Evolutionary conservation across 106 monocot species (phyloP).

Genomic region (Phalaenopsis aphrodite): DNA sequence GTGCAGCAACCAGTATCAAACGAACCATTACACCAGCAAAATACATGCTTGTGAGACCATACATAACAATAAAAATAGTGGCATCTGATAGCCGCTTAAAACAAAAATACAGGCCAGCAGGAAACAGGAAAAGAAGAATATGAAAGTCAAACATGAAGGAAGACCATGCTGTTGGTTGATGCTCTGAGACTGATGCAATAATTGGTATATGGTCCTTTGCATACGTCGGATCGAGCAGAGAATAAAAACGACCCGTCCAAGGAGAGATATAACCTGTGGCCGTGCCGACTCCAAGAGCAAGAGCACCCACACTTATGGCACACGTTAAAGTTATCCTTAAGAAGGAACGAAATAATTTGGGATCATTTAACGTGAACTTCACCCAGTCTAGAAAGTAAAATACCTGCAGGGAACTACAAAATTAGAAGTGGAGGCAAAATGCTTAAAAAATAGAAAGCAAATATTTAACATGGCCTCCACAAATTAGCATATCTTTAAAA

Average conservation of each 20-base stretch:
- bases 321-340: slow-evolving; percentile 55
- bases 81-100: slow-evolving; percentile 78
- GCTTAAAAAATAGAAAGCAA: not conserved
- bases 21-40: slow-evolving; percentile 90
- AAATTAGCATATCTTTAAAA: not conserved
- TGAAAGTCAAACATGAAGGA: slow-evolving; percentile 89
- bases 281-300: slow-evolving; percentile 64
- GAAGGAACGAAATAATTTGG: slow-evolving; percentile 51
- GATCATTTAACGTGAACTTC: slow-evolving; percentile 54
- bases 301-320: slow-evolving; percentile 47
- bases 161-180: slow-evolving; percentile 84
- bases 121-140: slow-evolving; percentile 71
- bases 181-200: slow-evolving; percentile 80
- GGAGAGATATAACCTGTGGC: slow-evolving; percentile 82
- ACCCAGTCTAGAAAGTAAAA: slow-evolving; percentile 80
- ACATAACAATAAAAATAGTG: slow-evolving; percentile 76
- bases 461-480: not conserved
- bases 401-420: slow-evolving; percentile 33
- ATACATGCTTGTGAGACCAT: slow-evolving; percentile 83
- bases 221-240: slow-evolving; percentile 79
- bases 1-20: slow-evolving; percentile 75
- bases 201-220: slow-evolving; percentile 82
- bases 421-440: not conserved
- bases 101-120: slow-evolving; percentile 73
- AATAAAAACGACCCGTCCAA: slow-evolving; percentile 81